Evolutionary conservation across 2,329 filamentous ascomycete species (phyloP).

Genomic region (Colletotrichum abscissum): DNA sequence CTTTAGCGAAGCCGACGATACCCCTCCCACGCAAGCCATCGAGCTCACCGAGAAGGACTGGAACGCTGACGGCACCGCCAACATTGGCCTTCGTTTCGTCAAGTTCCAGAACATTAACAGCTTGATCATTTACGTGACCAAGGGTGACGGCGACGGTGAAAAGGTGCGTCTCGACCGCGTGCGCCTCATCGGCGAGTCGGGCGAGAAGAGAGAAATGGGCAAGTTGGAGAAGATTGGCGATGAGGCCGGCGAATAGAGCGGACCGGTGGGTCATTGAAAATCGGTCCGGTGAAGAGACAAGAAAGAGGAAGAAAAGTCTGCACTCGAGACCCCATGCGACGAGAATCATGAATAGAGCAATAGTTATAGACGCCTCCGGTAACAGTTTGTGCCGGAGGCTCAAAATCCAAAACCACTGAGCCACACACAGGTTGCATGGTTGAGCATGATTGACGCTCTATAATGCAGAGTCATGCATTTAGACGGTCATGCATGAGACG

Average conservation of each 20-base stretch:
- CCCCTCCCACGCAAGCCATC: conserved; percentile 82
- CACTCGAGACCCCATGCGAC: conserved; percentile 1
- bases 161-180: conserved; percentile 86
- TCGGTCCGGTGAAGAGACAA: conserved; percentile 3
- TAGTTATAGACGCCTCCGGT: conserved; percentile 20
- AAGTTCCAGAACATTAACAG: conserved; percentile 97
- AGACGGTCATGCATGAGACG: background rate
- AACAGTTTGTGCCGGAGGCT: background rate
- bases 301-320: conserved; percentile 14
- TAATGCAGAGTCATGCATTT: background rate
- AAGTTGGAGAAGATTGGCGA: conserved; percentile 96
- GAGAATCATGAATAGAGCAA: conserved; percentile 35
- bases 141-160: conserved; percentile 85
- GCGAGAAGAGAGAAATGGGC: conserved; percentile 92
- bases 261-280: background rate
- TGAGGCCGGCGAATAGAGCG: conserved; percentile 68
- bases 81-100: conserved; percentile 83
- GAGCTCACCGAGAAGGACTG: conserved; percentile 82
- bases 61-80: conserved; percentile 82
- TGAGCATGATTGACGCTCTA: too few species aligned
- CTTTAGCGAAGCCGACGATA: conserved; percentile 94
- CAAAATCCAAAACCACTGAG: conserved; percentile 4
- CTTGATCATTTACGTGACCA: conserved; percentile 87
- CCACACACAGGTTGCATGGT: background rate
- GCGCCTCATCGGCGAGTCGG: conserved; percentile 85